Conservation (phyloP, 225 moss, liverwort and hornwort genomes). For the Lunularia cruciata region DNA sequence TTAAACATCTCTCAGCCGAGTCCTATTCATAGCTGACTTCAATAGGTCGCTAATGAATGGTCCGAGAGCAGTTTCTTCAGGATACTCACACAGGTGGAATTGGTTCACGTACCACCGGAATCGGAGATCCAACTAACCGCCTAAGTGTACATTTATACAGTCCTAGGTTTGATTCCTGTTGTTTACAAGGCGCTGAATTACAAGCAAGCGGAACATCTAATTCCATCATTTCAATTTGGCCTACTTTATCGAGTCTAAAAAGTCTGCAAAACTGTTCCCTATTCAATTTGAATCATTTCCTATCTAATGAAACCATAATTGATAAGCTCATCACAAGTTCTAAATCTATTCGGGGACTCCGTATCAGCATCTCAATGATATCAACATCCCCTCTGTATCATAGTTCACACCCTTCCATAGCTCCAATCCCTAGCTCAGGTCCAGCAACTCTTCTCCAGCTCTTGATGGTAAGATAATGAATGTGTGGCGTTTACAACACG, state of each 20-base stretch:
- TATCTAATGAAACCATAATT: background rate
- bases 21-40: too few relatives aligned
- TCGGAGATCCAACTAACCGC: background rate
- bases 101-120: background rate
- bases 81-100: background rate
- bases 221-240: background rate
- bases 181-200: background rate
- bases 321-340: slow-evolving; percentile 10
- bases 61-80: too few relatives aligned
- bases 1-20: too few relatives aligned
- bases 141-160: background rate
- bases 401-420: slow-evolving; percentile 5
- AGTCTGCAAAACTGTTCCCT: slow-evolving; percentile 11
- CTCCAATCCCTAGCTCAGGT: slow-evolving; percentile 10
- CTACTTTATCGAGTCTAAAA: background rate
- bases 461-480: slow-evolving; percentile 16
- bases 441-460: slow-evolving; percentile 9
- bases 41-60: too few relatives aligned
- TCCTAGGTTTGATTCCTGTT: background rate
- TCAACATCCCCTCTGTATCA: background rate
- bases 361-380: slow-evolving; percentile 6
- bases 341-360: background rate
- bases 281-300: background rate
- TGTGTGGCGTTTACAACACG: background rate
- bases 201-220: slow-evolving; percentile 8